Evolutionary conservation across 1,284 basidiomycete species (phyloP).

Genomic region (Mycosarcoma maydis): DNA sequence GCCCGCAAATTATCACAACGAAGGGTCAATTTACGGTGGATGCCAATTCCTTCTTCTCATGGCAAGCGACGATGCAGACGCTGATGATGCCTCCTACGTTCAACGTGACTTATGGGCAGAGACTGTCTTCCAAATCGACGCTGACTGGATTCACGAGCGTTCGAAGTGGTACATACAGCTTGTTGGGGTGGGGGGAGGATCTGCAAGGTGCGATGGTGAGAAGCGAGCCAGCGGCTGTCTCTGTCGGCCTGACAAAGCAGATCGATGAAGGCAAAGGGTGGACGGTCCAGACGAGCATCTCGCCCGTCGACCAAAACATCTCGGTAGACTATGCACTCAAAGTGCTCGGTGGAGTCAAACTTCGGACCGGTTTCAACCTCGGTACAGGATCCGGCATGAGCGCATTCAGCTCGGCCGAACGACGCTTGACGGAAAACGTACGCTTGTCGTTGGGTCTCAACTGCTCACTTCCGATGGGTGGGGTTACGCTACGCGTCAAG

Average conservation of each 20-base stretch:
- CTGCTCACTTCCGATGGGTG: slow-evolving; percentile 57
- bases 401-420: slow-evolving; percentile 62
- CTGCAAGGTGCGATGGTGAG: slow-evolving; percentile 21
- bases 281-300: slow-evolving; percentile 52
- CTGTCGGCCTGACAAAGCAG: slow-evolving; percentile 59
- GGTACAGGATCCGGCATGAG: slow-evolving; percentile 61
- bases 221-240: slow-evolving; percentile 49
- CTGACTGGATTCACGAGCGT: slow-evolving; percentile 63
- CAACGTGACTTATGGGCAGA: slow-evolving; percentile 69
- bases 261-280: slow-evolving; percentile 49
- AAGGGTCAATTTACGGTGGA: slow-evolving; percentile 69
- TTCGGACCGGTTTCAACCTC: slow-evolving; percentile 68
- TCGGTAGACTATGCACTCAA: slow-evolving; percentile 68
- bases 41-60: slow-evolving; percentile 67
- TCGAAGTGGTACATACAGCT: slow-evolving; percentile 68
- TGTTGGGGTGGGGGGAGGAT: slow-evolving; percentile 68
- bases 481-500: slow-evolving; percentile 64
- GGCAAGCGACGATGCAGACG: slow-evolving; percentile 58
- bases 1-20: slow-evolving; percentile 68
- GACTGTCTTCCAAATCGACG: slow-evolving; percentile 58
- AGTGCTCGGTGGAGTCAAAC: slow-evolving; percentile 68
- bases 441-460: slow-evolving; percentile 64
- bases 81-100: slow-evolving; percentile 67
- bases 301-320: slow-evolving; percentile 49
- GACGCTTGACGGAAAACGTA: slow-evolving; percentile 67